These are phyloP conservation scores for Coniella lustricola DNA, from an alignment of 2,329 filamentous ascomycete species.

Conservation along the genomic window DNA sequence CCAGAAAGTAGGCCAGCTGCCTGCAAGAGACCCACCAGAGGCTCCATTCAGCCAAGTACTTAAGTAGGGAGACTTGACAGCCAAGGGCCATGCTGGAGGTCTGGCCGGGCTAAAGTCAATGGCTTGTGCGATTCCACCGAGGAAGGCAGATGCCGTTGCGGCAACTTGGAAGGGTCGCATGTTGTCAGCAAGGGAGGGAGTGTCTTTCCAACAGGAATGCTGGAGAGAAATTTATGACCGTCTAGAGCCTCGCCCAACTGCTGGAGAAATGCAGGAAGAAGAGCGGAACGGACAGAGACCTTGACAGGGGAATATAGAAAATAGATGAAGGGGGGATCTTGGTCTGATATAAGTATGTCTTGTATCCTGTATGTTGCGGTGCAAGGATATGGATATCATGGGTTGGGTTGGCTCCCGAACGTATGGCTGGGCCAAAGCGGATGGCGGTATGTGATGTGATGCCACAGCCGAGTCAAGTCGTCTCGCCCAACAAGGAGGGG, in stretches of 20 bases:
- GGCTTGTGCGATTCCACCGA: slow-evolving; percentile 23
- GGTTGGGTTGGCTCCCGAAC: background rate
- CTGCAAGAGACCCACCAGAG: slow-evolving; percentile 58
- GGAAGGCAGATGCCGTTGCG: slow-evolving; percentile 22
- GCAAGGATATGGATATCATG: background rate
- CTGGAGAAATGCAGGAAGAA: too few species aligned
- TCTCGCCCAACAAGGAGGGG: background rate
- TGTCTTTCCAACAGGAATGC: background rate
- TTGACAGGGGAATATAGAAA: too few species aligned
- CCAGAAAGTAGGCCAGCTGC: slow-evolving; percentile 65
- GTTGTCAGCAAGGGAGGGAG: background rate
- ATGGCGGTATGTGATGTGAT: background rate
- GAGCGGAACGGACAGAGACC: too few species aligned
- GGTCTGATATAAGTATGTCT: slow-evolving; percentile 1
- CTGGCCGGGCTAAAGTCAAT: slow-evolving; percentile 58
- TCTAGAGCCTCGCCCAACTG: too few species aligned
- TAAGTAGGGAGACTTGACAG: slow-evolving; percentile 68
- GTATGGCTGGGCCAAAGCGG: background rate
- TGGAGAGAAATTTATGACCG: too few species aligned
- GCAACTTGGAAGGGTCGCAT: slow-evolving; percentile 14
- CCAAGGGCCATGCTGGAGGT: slow-evolving; percentile 63
- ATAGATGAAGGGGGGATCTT: too few species aligned
- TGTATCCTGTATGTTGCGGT: slow-evolving; percentile 6
- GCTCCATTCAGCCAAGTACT: slow-evolving; percentile 62
- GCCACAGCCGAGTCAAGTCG: slow-evolving; percentile 9